Evolutionary conservation across 1,139 yeast species (phyloP), one percentile per base, ranked within the genome.

Genomic region (Magnusiomyces sp.): DNA sequence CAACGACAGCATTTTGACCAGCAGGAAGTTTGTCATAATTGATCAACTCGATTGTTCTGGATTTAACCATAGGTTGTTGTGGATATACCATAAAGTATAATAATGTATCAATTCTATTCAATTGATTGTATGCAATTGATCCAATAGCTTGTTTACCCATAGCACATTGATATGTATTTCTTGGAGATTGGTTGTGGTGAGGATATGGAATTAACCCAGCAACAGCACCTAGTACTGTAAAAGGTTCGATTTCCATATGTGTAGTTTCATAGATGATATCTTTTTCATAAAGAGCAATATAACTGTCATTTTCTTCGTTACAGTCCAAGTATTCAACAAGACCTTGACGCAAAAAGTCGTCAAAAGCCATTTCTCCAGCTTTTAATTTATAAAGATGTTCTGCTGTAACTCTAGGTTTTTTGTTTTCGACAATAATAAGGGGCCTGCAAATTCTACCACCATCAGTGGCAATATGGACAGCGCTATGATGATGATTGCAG

Each of bases 71-170:
- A 1, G 99, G 99, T 65, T 90, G 97, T 69, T 92, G 97, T 7
- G 99, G 99, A 65, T 94, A 92, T 16, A 90, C 96, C 96, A 92
- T 87, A 59, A 92, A 75, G 65, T 92, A 92, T 57, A 94, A 73
- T 61, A 92, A 71, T 0, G 99, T 94, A 64, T 92, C 99, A 59
- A 92, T 92, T 69, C 99, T 81, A 65, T 89, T 79, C 71, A 92
- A 86, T 69, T 92, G 98, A 68, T 92, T 92, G 68, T 92, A 92
- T 29, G 95, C 97, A 69, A 94, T 94, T 7, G 97, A 97, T 58
- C 99, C 99, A 68, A 92, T 92, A 20, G 98, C 98, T 72, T 92
- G 99, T 73, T 92, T 92, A 80, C 98, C 98, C 98, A 92, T 92
- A 66, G 98, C 98, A 78, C 97, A 92, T 72, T 92, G 98, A 72